Percentiles rank a stretch among this genome's conserved stretches.
These are phyloP conservation scores for Stephanodiscus minutulus DNA, from an alignment of 108 stramenopile species.

Conservation along the genomic window DNA sequence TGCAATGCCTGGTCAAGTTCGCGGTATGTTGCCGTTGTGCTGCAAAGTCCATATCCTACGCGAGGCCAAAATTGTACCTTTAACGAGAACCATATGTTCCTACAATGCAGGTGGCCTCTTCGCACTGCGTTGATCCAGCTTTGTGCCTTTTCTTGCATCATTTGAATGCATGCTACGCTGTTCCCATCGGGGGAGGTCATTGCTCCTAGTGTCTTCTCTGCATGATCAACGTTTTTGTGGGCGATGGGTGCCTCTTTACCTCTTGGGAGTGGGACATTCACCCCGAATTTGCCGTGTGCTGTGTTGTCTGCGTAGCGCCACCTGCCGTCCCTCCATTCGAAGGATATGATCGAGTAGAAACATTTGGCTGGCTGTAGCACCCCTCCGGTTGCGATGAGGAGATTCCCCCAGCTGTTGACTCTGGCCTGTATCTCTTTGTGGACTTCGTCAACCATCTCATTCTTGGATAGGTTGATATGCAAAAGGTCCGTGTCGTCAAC, in stretches of 20 bases:
- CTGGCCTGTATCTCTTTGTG: background rate
- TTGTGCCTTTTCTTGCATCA: background rate
- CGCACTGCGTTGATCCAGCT: background rate
- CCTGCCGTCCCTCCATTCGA: background rate
- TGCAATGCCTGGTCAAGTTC: background rate
- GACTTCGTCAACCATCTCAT: background rate
- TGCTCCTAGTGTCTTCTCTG: constrained; percentile 2
- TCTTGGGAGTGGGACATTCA: background rate
- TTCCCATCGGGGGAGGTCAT: background rate
- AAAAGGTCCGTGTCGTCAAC: constrained; percentile 44
- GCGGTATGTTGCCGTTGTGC: background rate
- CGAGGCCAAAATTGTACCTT: background rate
- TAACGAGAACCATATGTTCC: background rate
- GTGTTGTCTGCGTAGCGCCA: no score
- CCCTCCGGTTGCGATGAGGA: background rate
- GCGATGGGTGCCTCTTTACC: background rate
- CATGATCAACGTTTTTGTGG: background rate
- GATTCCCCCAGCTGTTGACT: background rate
- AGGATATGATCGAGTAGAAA: background rate
- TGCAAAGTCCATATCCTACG: background rate
- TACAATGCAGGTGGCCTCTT: background rate
- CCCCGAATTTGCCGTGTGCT: no score
- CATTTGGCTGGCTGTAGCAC: background rate
- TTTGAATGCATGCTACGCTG: background rate
- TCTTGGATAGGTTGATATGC: background rate